Evolutionary conservation across 805 yeast species (phyloP).

Genomic region (Metschnikowia amazonensis): DNA sequence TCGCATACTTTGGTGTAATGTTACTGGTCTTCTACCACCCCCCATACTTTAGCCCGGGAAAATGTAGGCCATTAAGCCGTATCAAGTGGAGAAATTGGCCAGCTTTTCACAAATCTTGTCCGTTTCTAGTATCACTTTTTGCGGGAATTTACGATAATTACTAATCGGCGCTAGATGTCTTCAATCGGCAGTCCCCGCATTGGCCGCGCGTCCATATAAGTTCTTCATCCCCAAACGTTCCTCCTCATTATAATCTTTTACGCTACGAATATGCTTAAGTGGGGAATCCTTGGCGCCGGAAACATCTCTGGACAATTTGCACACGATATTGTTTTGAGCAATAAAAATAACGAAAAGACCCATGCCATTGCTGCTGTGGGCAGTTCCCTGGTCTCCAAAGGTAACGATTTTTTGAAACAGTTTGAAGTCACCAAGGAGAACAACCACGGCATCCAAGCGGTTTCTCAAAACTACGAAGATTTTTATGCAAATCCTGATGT

Average conservation of each 20-base stretch:
- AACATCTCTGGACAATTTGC: slow-evolving; percentile 45
- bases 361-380: slow-evolving; percentile 41
- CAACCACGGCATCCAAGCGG: slow-evolving; percentile 26
- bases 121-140: not conserved
- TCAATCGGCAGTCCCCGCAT: not conserved
- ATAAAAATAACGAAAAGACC: slow-evolving; percentile 19
- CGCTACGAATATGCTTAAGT: slow-evolving; percentile 20
- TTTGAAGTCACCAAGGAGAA: slow-evolving; percentile 16
- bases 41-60: too few species aligned
- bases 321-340: slow-evolving; percentile 32
- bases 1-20: not conserved
- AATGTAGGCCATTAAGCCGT: too few species aligned
- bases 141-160: not conserved
- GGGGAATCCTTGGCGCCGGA: slow-evolving; percentile 53
- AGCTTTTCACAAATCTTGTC: not conserved
- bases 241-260: not conserved
- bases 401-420: slow-evolving; percentile 27
- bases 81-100: too few species aligned
- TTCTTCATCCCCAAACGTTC: not conserved
- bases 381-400: slow-evolving; percentile 33
- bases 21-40: too few species aligned
- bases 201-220: not conserved
- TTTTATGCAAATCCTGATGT: slow-evolving; percentile 41
- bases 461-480: slow-evolving; percentile 38
- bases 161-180: not conserved